Conservation (phyloP, 176 grass and related monocot species). For the Coix lacrymajobi region DNA sequence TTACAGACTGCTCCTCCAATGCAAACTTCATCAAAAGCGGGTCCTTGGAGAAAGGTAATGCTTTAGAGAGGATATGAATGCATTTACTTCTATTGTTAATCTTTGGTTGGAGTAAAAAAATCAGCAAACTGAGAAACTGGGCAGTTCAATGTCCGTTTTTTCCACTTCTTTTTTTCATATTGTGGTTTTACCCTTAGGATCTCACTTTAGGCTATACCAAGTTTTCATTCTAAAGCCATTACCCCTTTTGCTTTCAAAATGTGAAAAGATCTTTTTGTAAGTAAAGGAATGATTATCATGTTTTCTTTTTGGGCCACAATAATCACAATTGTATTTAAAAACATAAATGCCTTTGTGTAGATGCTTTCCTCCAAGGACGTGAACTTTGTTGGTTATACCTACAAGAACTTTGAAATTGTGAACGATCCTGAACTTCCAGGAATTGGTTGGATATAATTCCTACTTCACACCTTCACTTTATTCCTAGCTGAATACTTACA, state of each 20-base stretch:
- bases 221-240: neutral
- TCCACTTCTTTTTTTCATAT: neutral
- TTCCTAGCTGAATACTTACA: neutral
- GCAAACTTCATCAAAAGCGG: conserved; percentile 84
- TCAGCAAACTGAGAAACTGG: neutral
- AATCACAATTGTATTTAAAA: neutral
- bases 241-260: neutral
- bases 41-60: conserved; percentile 86
- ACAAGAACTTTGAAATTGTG: conserved; percentile 55
- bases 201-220: neutral
- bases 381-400: conserved; percentile 50
- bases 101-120: neutral
- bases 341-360: conserved; percentile 8
- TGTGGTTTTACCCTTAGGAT: neutral
- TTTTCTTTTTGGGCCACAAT: neutral
- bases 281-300: neutral
- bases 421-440: conserved; percentile 48
- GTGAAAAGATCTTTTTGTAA: neutral
- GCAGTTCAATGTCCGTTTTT: neutral
- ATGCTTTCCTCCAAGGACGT: conserved; percentile 58
- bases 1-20: conserved; percentile 45
- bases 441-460: conserved; percentile 34
- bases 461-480: neutral
- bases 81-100: conserved; percentile 10
- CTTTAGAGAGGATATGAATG: neutral